Evolutionary conservation across 2,329 filamentous ascomycete genomes (phyloP), one percentile per base, ranked within the genome.

Genomic region (Cercospora citrullina): DNA sequence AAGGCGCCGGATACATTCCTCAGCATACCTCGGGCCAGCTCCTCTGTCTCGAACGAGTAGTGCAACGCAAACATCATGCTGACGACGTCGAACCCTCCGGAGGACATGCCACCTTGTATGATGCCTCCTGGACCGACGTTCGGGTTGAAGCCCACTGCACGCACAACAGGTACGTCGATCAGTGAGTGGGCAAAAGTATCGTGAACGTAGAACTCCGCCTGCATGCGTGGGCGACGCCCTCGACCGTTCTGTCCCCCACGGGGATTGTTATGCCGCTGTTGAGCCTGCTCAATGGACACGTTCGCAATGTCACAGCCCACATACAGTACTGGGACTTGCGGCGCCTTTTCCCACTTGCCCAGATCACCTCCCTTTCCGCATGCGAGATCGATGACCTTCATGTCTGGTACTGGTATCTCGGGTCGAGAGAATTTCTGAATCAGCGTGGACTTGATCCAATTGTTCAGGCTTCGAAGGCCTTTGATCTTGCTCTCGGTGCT

Each of bases 51-150:
- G 74, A 98, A 99, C 5, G 95, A 94, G 79, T 99, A 99, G 81
- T 99, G 95, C 89, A 99, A 95, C 76, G 93, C 96, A 80, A 99
- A 99, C 95, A 99, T 99, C 88, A 97, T 97, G 77, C 91, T 93
- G 71, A 99, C 94, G 51, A 98, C 91, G 78, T 99, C 95, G 75
- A 98, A 99, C 4, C 83, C 83, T 48, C 94, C 94, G 65, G 90
- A 90, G 63, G 88, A 88, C 69, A 87, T 86, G 81, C 87, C 89
- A 45, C 88, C 89, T 79, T 88, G 91, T 81, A 82, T 82, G 73
- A 86, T 83, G 36, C 85, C 80, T 30, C 84, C 85, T 0, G 83
- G 91, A 75, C 82, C 89, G 14, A 85, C 87, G 68, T 89, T 90
- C 0, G 87, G 84, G 75, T 96, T 92, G 74, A 97, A 97, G 23